Conservation (phyloP, 441 rosid species). For the Eutrema salsugineum region DNA sequence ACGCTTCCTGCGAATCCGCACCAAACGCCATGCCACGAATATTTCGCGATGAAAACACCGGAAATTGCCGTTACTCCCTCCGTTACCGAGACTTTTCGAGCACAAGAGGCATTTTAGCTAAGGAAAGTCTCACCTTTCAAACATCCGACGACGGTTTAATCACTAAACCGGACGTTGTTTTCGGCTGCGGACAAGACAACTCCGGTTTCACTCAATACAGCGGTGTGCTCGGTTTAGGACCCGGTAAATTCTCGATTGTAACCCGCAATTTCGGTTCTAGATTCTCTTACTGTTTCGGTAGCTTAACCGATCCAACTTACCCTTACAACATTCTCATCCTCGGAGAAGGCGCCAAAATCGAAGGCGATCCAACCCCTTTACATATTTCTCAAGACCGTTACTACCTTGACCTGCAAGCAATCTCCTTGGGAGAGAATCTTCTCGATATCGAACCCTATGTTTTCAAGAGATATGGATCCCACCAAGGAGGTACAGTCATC, state of each 20-base stretch:
- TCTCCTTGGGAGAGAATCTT: slow-evolving; percentile 39
- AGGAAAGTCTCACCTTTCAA: slow-evolving; percentile 40
- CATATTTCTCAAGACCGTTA: slow-evolving; percentile 32
- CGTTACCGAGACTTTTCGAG: slow-evolving; percentile 24
- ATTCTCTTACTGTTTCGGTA: slow-evolving; percentile 62
- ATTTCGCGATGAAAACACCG: slow-evolving; percentile 8
- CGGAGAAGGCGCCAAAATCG: slow-evolving; percentile 36
- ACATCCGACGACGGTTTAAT: slow-evolving; percentile 36
- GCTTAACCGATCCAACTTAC: slow-evolving; percentile 32
- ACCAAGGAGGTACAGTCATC: slow-evolving; percentile 25
- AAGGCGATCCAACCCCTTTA: slow-evolving; percentile 54
- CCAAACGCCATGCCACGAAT: slow-evolving; percentile 27
- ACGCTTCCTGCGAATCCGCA: slow-evolving; percentile 31
- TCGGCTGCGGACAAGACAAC: slow-evolving; percentile 46
- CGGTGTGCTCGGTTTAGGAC: slow-evolving; percentile 52
- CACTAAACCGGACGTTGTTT: slow-evolving; percentile 11
- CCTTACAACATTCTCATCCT: slow-evolving; percentile 35
- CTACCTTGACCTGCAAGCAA: slow-evolving; percentile 45
- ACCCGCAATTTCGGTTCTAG: slow-evolving; percentile 25
- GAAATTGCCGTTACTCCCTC: slow-evolving; percentile 34
- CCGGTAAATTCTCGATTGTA: slow-evolving; percentile 27
- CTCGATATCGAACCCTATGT: slow-evolving; percentile 34
- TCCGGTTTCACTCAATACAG: slow-evolving; percentile 14
- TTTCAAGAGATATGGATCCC: slow-evolving; percentile 33
- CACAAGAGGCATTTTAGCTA: slow-evolving; percentile 35